Base-by-base conservation (phyloP, 228 moss, liverwort and hornwort species). In the Sphagnum magellanicum region DNA sequence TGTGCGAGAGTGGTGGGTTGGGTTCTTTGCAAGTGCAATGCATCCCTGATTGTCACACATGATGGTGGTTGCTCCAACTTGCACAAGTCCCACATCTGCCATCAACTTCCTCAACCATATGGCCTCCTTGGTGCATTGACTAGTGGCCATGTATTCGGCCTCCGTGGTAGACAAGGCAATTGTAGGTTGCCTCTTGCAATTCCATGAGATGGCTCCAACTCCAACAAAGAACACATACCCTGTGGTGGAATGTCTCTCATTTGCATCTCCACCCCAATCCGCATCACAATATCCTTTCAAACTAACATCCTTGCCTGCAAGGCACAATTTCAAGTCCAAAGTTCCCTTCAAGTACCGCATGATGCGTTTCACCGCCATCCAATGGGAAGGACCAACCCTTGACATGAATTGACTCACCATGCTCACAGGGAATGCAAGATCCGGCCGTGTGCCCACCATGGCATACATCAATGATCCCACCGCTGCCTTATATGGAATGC, bases 131-230 rank as follows among this genome's bases (percentile, higher is more conserved):
- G 17, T 17, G 17, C 17, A 17, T 17, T 17, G 17, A 17, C 17
- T 17, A 17, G 17, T 17, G 17, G 17, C 17, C 17, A 17, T 17
- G 17, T 17, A 17, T 17, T 17, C 17, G 4, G 5, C 63, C 32
- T 64, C 63, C 0, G 47, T 64, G 48, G 63, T 64, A 49, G 48
- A 16, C 5, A 12, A 49, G 32, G 12, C 6, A 16, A 12, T 16
- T 17, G 63, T 63, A 32, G 63, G 63, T 63, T 63, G 63, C 46
- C 63, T 17, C 47, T 63, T 63, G 63, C 63, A 63, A 63, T 63
- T 48, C 63, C 5, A 17, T 11, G 11, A 32, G 48, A 63, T 63
- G 60, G 12, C 12, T 16, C 60, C 60, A 60, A 13, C 16, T 60
- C 60, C 60, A 60, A 60, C 60, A 63, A 63, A 63, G 63, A 63